Conservation (phyloP, 495 filamentous ascomycete genomes). For the Podospora conica region DNA sequence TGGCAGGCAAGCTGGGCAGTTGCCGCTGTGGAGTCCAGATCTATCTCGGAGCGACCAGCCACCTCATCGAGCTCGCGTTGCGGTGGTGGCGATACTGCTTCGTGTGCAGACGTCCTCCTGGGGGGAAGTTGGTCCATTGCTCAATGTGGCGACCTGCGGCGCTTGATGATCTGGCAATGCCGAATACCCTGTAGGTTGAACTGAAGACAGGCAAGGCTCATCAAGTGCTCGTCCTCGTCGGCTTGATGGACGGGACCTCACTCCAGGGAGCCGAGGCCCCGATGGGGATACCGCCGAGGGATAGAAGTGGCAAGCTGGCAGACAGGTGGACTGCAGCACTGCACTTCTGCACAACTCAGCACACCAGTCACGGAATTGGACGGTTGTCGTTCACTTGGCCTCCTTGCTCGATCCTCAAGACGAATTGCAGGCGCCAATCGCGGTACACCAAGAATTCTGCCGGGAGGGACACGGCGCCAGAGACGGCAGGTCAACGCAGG, state of each 20-base stretch:
- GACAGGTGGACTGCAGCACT: background rate
- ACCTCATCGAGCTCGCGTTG: background rate
- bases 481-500: background rate
- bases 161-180: conserved; percentile 12
- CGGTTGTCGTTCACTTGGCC: background rate
- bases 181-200: background rate
- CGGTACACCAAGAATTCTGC: conserved; percentile 17
- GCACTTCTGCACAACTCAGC: background rate
- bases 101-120: background rate
- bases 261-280: background rate
- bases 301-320: conserved; percentile 9
- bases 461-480: conserved; percentile 7
- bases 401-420: background rate
- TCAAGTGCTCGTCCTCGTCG: background rate
- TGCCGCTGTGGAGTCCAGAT: conserved; percentile 6
- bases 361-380: background rate
- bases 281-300: background rate
- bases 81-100: conserved; percentile 1
- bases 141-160: conserved; percentile 8
- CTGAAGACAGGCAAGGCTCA: background rate
- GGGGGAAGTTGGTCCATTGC: conserved; percentile 1
- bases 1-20: conserved; percentile 21
- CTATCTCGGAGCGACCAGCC: background rate
- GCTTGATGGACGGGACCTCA: background rate
- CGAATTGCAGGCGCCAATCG: conserved; percentile 17